A percentile compares a stretch with the other conserved stretches of the same genome.
phyloP scores from a whole-genome alignment of 2,329 filamentous ascomycete genomes.

The Ceratocystis albifundus region DNA sequence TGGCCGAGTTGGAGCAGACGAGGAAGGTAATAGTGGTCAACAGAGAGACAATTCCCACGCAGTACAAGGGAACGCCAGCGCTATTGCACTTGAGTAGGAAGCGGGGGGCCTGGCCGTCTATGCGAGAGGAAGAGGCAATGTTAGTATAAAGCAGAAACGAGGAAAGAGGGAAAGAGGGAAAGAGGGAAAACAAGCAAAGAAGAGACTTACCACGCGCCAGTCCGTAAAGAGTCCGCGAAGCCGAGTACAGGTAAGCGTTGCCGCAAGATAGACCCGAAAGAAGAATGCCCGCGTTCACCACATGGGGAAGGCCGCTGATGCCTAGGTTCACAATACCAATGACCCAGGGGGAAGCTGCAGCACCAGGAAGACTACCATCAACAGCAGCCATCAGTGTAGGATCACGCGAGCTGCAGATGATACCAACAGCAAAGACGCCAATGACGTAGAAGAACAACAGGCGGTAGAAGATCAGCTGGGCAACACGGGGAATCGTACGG shows the following conservation, averaged over 20 bases:
- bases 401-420: slow-evolving; percentile 46
- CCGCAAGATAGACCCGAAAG: slow-evolving; percentile 37
- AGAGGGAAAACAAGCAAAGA: not conserved
- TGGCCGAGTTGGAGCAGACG: slow-evolving; percentile 38
- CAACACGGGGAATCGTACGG: slow-evolving; percentile 53
- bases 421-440: slow-evolving; percentile 45
- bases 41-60: slow-evolving; percentile 42
- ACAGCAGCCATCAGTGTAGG: slow-evolving; percentile 33
- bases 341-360: slow-evolving; percentile 46
- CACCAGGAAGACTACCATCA: slow-evolving; percentile 40
- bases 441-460: slow-evolving; percentile 62
- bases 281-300: slow-evolving; percentile 40
- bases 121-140: slow-evolving; percentile 23
- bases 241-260: slow-evolving; percentile 43
- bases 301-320: slow-evolving; percentile 49
- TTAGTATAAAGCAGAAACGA: slow-evolving; percentile 6
- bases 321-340: slow-evolving; percentile 49
- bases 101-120: slow-evolving; percentile 38
- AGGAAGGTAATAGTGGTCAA: slow-evolving; percentile 45
- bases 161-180: not conserved
- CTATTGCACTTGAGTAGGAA: slow-evolving; percentile 48
- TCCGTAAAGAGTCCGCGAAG: slow-evolving; percentile 40
- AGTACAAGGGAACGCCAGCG: slow-evolving; percentile 50
- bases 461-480: slow-evolving; percentile 62
- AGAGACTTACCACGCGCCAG: slow-evolving; percentile 33